phyloP scores from a whole-genome alignment of 2,329 filamentous ascomycete species.

The Exophiala sp. region DNA sequence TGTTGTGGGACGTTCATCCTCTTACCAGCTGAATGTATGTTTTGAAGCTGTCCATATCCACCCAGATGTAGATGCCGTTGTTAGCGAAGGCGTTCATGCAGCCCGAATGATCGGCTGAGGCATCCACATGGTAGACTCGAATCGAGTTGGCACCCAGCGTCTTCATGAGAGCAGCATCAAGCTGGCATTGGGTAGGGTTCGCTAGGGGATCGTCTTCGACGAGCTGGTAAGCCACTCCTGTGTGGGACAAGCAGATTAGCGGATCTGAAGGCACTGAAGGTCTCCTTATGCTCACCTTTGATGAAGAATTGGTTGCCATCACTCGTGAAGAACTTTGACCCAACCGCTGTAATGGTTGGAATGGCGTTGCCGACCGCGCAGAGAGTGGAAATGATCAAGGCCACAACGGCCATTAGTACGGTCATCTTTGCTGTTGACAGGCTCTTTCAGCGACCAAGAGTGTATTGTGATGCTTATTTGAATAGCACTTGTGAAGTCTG shows the following conservation, averaged over 20 bases:
- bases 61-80: constrained; percentile 76
- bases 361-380: constrained; percentile 43
- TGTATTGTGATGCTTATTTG: background rate
- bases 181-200: constrained; percentile 69
- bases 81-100: constrained; percentile 80
- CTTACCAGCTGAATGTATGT: constrained; percentile 44
- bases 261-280: background rate
- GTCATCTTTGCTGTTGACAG: constrained; percentile 5
- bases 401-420: constrained; percentile 4
- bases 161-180: constrained; percentile 74
- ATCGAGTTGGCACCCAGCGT: constrained; percentile 78
- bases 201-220: constrained; percentile 70
- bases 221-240: constrained; percentile 71
- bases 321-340: constrained; percentile 80
- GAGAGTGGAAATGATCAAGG: constrained; percentile 18
- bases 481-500: no score
- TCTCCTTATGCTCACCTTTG: constrained; percentile 57
- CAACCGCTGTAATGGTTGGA: constrained; percentile 58
- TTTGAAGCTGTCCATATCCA: constrained; percentile 65
- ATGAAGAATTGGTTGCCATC: constrained; percentile 80
- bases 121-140: constrained; percentile 83
- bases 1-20: background rate
- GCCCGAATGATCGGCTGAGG: constrained; percentile 64
- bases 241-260: constrained; percentile 1
- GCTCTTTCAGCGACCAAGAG: background rate